Percentiles rank a stretch among this genome's conserved stretches.
These are phyloP conservation scores for Leccinum fibrillosum DNA, from an alignment of 768 basidiomycete genomes.

Conservation along the genomic window DNA sequence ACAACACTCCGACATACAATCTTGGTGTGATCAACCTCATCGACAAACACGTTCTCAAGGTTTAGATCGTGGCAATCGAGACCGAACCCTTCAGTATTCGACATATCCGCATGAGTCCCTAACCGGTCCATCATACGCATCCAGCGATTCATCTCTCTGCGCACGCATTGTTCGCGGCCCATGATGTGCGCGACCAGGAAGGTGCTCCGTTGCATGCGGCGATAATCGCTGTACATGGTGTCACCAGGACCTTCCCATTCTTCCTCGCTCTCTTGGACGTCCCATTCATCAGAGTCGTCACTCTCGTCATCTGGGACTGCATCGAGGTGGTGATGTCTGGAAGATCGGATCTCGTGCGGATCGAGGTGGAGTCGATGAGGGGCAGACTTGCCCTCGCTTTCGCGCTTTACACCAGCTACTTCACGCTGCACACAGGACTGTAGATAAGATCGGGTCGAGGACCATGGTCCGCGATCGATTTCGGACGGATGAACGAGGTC, in stretches of 20 bases:
- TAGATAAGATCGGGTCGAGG: constrained; percentile 56
- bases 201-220: constrained; percentile 75
- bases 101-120: constrained; percentile 30
- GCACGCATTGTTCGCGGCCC: constrained; percentile 59
- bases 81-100: constrained; percentile 55
- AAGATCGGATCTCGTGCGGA: constrained; percentile 70
- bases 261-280: constrained; percentile 74
- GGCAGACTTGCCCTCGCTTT: constrained; percentile 39
- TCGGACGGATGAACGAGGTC: constrained; percentile 65
- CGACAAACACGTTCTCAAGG: constrained; percentile 82
- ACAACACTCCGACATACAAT: constrained; percentile 51
- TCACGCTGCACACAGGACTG: constrained; percentile 58
- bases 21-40: constrained; percentile 58
- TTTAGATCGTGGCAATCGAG: constrained; percentile 86
- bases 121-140: constrained; percentile 63
- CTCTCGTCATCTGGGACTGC: constrained; percentile 71
- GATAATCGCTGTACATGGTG: constrained; percentile 78
- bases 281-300: constrained; percentile 78
- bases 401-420: no score
- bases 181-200: constrained; percentile 72
- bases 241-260: constrained; percentile 77
- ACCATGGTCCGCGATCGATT: constrained; percentile 81
- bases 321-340: constrained; percentile 63
- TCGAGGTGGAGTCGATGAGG: constrained; percentile 79
- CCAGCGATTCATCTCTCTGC: constrained; percentile 72